Evolutionary conservation across 495 filamentous ascomycete species (phyloP).

Genomic region (Neurospora hispaniola): DNA sequence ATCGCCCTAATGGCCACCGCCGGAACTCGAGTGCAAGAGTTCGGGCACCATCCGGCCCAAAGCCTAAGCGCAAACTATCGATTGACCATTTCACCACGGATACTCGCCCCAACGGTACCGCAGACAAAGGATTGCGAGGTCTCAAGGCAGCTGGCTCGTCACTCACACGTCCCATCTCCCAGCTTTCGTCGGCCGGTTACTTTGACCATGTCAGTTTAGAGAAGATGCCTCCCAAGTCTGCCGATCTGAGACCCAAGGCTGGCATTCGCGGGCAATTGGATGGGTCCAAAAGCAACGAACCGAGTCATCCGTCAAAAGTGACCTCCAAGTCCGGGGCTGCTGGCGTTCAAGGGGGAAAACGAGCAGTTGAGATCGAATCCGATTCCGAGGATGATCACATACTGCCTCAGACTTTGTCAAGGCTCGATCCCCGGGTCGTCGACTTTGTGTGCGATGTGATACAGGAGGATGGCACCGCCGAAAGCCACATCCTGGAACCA

Average conservation of each 20-base stretch:
- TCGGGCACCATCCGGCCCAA: conserved; percentile 25
- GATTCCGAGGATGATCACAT: conserved; percentile 28
- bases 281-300: conserved; percentile 6
- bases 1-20: conserved; percentile 16
- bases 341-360: conserved; percentile 1
- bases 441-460: conserved; percentile 43
- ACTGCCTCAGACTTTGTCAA: conserved; percentile 33
- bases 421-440: conserved; percentile 35
- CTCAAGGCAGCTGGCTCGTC: conserved; percentile 24
- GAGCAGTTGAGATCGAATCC: conserved; percentile 12
- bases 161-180: conserved; percentile 28
- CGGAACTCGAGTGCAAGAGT: conserved; percentile 36
- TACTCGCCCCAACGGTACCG: conserved; percentile 13
- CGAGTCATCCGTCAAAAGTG: background rate
- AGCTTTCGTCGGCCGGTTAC: conserved; percentile 24
- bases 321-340: conserved; percentile 3
- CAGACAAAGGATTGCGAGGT: conserved; percentile 25
- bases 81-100: conserved; percentile 28
- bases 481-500: conserved; percentile 37
- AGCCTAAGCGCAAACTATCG: conserved; percentile 26
- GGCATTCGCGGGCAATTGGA: conserved; percentile 11
- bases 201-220: conserved; percentile 25
- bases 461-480: conserved; percentile 38
- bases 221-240: conserved; percentile 23
- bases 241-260: conserved; percentile 15